Evolutionary conservation across 2,329 filamentous ascomycete genomes (phyloP), one percentile per base, ranked within the genome.

Genomic region (Ceratocystis ficicola): DNA sequence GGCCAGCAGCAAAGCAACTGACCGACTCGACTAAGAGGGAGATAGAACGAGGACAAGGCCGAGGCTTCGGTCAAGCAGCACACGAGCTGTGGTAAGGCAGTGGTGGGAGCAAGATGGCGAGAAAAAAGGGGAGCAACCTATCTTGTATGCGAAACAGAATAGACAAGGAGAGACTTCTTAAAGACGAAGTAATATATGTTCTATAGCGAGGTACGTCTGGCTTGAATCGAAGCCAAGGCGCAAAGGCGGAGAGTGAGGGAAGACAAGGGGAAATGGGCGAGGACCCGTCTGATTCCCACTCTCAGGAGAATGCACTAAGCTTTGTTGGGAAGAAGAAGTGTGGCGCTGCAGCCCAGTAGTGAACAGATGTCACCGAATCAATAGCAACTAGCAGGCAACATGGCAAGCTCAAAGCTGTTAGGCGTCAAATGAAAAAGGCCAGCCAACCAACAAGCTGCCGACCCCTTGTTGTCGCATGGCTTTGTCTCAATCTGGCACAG

Each of bases 281-380:
- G 46, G 41, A 50, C 44, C 63, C 8, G 32, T 30, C 36, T 41
- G 36, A 41, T 41, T 41, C 25, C 60, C 50, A 63, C 44, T 36
- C 63, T 65, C 62, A 67, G 62, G 65, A 64, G 66, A 59, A 20
- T 44, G 48, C 63, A 52, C 66, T 67, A 67, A 28, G 22, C 66
- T 41, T 4, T 52, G 63, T 67, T 62, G 12, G 63, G 60, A 8
- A 12, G 15, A 41, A 17, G 5, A 36, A 15, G n/a, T 60, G 66
- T 68, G 66, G 66, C 66, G 66, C n/a, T n/a, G 46, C 46, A n/a
- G 46, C 46, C n/a, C 17, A 50, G n/a, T 20, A 50, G 8, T 22
- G 46, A n/a, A 41, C 36, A 41, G 36, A 41, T 41, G 36, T 41
- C 36, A 41, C 36, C 36, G 36, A 41, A 41, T 41, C 36, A 41